Evolutionary conservation across 2,329 filamentous ascomycete genomes (phyloP).

Genomic region (Cordyceps sp.): DNA sequence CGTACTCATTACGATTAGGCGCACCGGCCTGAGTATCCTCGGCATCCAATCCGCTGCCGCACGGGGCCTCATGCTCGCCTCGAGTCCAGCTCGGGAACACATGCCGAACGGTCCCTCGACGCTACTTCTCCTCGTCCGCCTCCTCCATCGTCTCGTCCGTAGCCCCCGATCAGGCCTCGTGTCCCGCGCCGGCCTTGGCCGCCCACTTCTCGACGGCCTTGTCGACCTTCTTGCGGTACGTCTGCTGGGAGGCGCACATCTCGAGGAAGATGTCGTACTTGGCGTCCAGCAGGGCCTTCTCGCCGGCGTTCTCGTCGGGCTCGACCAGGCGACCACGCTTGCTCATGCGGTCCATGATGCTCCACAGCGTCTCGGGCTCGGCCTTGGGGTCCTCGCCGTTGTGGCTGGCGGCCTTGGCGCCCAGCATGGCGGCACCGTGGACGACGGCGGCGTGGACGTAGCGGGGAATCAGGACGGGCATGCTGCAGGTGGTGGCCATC

Average conservation of each 20-base stretch:
- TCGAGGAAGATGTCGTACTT: constrained; percentile 97
- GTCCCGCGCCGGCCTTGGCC: too few relatives aligned
- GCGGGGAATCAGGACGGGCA: constrained; percentile 83
- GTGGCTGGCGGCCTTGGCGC: constrained; percentile 86
- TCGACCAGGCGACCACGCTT: constrained; percentile 76
- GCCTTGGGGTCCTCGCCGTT: constrained; percentile 36
- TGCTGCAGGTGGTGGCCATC: constrained; percentile 75
- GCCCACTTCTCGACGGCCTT: constrained; percentile 22
- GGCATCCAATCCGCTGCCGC: too few relatives aligned
- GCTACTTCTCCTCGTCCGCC: too few relatives aligned
- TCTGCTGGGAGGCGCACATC: constrained; percentile 72
- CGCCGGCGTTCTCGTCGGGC: constrained; percentile 52
- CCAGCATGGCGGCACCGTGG: constrained; percentile 96
- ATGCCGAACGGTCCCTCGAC: too few relatives aligned
- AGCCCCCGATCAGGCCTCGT: too few relatives aligned
- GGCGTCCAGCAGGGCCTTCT: constrained; percentile 65
- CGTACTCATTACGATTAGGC: too few relatives aligned
- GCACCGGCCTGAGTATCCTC: too few relatives aligned
- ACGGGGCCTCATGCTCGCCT: too few relatives aligned
- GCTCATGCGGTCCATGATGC: constrained; percentile 95
- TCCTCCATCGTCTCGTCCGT: too few relatives aligned
- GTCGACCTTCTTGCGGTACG: constrained; percentile 67
- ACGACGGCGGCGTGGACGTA: constrained; percentile 95
- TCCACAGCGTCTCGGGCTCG: constrained; percentile 77
- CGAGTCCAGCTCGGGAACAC: too few relatives aligned